These are phyloP conservation scores for Malus domestica DNA, from an alignment of 306 rosid genomes.

Conservation along the genomic window ASM211411v1 NC_041804.1:8278501-8279000, in stretches of 20 bases:
- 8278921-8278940: not conserved
- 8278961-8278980: not conserved
- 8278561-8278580: not conserved
- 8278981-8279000: not conserved
- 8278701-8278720: not conserved
- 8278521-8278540: not conserved
- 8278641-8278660: no score
- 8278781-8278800: not conserved
- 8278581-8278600: not conserved
- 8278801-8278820: not conserved
- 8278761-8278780: not conserved
- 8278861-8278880: not conserved
- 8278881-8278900: not conserved
- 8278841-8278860: not conserved
- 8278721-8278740: not conserved
- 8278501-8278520: not conserved
- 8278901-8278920: not conserved
- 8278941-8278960: not conserved
- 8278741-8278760: not conserved
- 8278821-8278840: not conserved
- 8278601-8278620: no score
- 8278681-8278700: no score
- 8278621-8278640: no score
- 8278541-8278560: no score
- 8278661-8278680: not conserved